Percentiles rank a stretch among this genome's conserved stretches.
These are phyloP conservation scores for Thymus quinquecostatus DNA, from an alignment of 257 asterid species.

Conservation along the genomic window DNA sequence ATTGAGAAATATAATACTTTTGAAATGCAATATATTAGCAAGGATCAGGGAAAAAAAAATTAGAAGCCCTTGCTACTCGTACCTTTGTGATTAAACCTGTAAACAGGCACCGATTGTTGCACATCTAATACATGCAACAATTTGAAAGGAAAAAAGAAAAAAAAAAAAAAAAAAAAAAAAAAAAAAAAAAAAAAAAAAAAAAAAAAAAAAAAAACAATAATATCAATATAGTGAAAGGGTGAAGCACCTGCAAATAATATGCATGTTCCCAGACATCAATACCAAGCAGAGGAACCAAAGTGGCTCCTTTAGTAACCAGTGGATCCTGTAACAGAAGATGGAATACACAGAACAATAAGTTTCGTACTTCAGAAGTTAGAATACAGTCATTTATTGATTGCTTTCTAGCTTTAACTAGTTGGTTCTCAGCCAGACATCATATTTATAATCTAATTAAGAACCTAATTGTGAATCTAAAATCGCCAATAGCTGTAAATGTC, in stretches of 20 bases:
- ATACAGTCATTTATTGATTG: not conserved
- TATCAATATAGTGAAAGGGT: not conserved
- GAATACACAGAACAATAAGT: not conserved
- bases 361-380: conserved; percentile 14
- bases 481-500: conserved; percentile 11
- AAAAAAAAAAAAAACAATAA: not conserved
- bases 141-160: too few relatives aligned
- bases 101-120: not conserved
- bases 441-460: not conserved
- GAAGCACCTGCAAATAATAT: conserved; percentile 74
- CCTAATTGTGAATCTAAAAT: not conserved
- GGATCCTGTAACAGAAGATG: conserved; percentile 61
- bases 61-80: not conserved
- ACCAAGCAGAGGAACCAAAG: conserved; percentile 75
- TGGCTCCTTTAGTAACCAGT: conserved; percentile 67
- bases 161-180: too few relatives aligned
- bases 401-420: conserved; percentile 5
- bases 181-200: too few relatives aligned
- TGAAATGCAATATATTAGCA: not conserved
- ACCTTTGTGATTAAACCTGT: conserved; percentile 9
- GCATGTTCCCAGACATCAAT: conserved; percentile 93
- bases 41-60: not conserved
- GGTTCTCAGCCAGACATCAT: conserved; percentile 4
- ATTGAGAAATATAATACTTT: not conserved
- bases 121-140: conserved; percentile 6